phyloP scores from a whole-genome alignment of 2,329 filamentous ascomycete species.

The Aspergillus ustus region DNA sequence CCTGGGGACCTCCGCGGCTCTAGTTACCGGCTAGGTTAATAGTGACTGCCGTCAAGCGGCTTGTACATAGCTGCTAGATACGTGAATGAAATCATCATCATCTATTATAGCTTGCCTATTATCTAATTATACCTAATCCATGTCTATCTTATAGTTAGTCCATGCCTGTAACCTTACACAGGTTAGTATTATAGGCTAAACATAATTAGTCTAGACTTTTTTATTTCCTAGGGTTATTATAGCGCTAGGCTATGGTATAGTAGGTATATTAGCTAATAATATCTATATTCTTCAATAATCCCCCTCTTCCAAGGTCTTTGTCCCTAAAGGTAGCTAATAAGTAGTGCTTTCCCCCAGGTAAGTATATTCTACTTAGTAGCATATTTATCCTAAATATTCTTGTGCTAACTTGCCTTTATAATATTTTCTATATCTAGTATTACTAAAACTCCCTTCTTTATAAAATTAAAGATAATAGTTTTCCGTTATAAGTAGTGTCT shows the following conservation, averaged over 20 bases:
- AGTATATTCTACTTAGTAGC: background rate
- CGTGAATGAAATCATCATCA: no score
- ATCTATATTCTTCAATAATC: no score
- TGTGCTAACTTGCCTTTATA: background rate
- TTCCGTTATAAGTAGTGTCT: background rate
- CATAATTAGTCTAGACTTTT: no score
- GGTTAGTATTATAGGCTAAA: no score
- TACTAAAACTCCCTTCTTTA: background rate
- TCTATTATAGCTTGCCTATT: no score
- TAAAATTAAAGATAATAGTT: background rate
- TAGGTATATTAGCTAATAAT: slow-evolving; percentile 2
- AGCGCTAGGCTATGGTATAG: background rate
- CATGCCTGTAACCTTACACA: no score
- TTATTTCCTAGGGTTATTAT: background rate
- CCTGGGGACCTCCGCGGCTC: no score
- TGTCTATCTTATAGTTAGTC: no score
- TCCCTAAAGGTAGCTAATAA: slow-evolving; percentile 1
- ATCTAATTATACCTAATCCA: no score
- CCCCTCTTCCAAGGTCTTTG: background rate
- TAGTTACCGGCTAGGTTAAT: no score
- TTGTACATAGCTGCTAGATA: no score
- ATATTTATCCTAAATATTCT: background rate
- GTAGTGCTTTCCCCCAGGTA: background rate
- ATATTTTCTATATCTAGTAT: background rate
- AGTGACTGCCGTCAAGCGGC: no score